A percentile compares a stretch with the other conserved stretches of the same genome.
These are phyloP conservation scores for Penicilliopsis zonata DNA, from an alignment of 495 filamentous ascomycete species.

Conservation along the genomic window DNA sequence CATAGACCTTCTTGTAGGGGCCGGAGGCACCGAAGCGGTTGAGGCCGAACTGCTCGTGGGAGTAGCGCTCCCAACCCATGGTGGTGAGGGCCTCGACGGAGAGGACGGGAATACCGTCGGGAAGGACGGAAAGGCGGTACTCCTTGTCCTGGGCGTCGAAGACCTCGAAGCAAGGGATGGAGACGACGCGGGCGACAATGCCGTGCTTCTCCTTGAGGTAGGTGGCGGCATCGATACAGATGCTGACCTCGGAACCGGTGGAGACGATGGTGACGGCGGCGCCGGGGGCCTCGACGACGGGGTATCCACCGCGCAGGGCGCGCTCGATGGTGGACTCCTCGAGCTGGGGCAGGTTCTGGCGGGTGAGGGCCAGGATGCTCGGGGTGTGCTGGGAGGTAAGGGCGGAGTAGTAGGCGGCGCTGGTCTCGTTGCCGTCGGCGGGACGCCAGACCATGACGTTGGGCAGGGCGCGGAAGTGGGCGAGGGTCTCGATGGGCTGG, in stretches of 20 bases:
- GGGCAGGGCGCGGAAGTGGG: slow-evolving; percentile 96
- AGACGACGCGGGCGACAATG: slow-evolving; percentile 84
- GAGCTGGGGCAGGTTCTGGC: slow-evolving; percentile 97
- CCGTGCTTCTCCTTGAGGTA: slow-evolving; percentile 82
- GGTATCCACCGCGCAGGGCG: slow-evolving; percentile 91
- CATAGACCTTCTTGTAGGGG: slow-evolving; percentile 95
- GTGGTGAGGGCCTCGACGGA: slow-evolving; percentile 93
- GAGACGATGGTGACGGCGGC: slow-evolving; percentile 85
- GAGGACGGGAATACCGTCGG: slow-evolving; percentile 87
- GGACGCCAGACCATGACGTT: slow-evolving; percentile 99
- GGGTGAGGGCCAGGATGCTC: slow-evolving; percentile 84
- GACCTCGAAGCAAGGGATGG: slow-evolving; percentile 93
- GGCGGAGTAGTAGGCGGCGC: slow-evolving; percentile 93
- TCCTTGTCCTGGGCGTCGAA: slow-evolving; percentile 92
- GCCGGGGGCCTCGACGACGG: slow-evolving; percentile 68
- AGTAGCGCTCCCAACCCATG: slow-evolving; percentile 93
- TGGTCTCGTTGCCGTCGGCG: slow-evolving; percentile 97
- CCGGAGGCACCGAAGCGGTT: slow-evolving; percentile 97
- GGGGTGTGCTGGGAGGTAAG: slow-evolving; percentile 86
- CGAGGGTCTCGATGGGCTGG: slow-evolving; percentile 98
- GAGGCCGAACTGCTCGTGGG: slow-evolving; percentile 97
- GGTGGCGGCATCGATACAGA: slow-evolving; percentile 85
- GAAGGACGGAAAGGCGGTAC: slow-evolving; percentile 81
- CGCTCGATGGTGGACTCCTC: slow-evolving; percentile 81
- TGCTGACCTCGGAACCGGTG: slow-evolving; percentile 90